Evolutionary conservation across 306 rosid genomes (phyloP).

Genomic region (Inga laurina): DNA sequence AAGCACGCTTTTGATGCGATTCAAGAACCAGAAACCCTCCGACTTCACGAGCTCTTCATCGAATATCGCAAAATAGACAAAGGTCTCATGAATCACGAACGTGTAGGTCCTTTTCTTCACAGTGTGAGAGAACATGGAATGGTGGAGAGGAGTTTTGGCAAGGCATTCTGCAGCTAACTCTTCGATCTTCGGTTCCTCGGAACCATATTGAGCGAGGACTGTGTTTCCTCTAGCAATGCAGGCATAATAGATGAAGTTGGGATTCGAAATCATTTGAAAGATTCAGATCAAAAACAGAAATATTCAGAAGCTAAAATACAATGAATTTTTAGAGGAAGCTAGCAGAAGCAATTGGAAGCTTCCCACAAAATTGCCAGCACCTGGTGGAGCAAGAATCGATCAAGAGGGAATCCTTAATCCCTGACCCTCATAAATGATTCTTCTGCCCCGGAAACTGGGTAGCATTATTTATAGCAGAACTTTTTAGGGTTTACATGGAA

Average conservation of each 20-base stretch:
- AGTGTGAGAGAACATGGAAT: conserved; percentile 67
- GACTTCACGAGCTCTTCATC: conserved; percentile 49
- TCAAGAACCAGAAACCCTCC: conserved; percentile 54
- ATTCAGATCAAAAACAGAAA: not conserved
- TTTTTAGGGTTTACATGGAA: conserved; percentile 31
- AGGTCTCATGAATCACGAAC: conserved; percentile 56
- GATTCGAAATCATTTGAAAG: conserved; percentile 57
- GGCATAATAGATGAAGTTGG: conserved; percentile 58
- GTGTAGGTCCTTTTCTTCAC: conserved; percentile 54
- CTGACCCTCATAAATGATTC: not conserved
- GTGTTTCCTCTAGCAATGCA: conserved; percentile 77
- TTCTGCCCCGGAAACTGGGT: not conserved
- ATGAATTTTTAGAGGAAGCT: not conserved
- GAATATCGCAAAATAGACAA: conserved; percentile 65
- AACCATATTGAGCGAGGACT: conserved; percentile 56
- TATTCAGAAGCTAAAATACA: not conserved
- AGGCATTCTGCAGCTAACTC: conserved; percentile 66
- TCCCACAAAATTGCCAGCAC: not conserved
- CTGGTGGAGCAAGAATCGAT: not conserved
- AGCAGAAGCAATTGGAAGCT: conserved; percentile 24
- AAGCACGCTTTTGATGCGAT: conserved; percentile 42
- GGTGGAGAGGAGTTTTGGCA: conserved; percentile 60
- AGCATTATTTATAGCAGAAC: not conserved
- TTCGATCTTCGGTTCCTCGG: conserved; percentile 52
- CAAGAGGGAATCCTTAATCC: not conserved